Percentiles rank a stretch among this genome's conserved stretches.
Conservation (phyloP, 2,329 filamentous ascomycete genomes). For the Fusarium ambrosium region DNA sequence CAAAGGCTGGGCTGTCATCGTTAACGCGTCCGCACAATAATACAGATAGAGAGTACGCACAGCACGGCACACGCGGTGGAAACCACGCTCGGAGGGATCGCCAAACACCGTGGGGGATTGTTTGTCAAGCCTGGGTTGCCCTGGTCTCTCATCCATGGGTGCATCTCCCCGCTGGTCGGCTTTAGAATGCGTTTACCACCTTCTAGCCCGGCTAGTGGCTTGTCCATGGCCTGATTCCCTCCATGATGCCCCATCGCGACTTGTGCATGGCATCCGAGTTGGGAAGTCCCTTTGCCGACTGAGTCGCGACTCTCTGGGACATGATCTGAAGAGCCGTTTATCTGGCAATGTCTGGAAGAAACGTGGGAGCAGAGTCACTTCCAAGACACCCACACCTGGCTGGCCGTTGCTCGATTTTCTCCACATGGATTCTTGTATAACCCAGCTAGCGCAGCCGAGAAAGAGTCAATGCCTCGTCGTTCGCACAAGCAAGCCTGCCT, state of each 20-base stretch:
- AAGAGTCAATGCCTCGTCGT: neutral
- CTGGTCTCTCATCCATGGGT: conserved; percentile 28
- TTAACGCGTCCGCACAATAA: neutral
- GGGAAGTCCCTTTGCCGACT: conserved; percentile 5
- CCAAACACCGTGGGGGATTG: conserved; percentile 33
- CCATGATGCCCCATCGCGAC: conserved; percentile 27
- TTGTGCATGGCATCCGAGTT: conserved; percentile 16
- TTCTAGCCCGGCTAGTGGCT: conserved; percentile 39
- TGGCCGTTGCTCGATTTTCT: conserved; percentile 14
- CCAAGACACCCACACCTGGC: conserved; percentile 21
- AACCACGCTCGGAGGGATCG: conserved; percentile 29
- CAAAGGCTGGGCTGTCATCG: conserved; percentile 8
- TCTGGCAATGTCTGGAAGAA: conserved; percentile 9
- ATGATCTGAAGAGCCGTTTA: conserved; percentile 11
- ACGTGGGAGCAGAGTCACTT: conserved; percentile 8
- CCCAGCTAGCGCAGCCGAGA: conserved; percentile 13
- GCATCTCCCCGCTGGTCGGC: conserved; percentile 33
- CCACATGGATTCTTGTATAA: conserved; percentile 31
- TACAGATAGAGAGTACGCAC: neutral
- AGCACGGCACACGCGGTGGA: conserved; percentile 13
- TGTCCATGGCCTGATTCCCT: conserved; percentile 36
- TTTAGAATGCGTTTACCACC: conserved; percentile 33
- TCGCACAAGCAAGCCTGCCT: conserved; percentile 5
- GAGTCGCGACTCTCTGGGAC: conserved; percentile 6
- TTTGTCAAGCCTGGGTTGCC: conserved; percentile 36